Evolutionary conservation across 108 stramenopile genomes (phyloP).

Genomic region (Pseudonitzschia delicatissima): DNA sequence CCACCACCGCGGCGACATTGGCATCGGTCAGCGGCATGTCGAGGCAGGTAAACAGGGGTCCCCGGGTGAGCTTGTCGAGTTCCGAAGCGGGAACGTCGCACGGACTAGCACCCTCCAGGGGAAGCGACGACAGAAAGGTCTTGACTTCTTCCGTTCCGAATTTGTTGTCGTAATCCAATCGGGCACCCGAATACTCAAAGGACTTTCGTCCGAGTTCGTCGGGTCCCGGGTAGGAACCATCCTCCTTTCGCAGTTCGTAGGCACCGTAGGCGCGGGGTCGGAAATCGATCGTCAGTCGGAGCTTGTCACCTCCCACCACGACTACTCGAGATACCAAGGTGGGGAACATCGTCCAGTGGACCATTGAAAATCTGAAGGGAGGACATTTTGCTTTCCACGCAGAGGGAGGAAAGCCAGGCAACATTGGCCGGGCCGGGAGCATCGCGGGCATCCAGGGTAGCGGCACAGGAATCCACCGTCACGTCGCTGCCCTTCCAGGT

Average conservation of each 20-base stretch:
- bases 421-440: slow-evolving; percentile 77
- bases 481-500: slow-evolving; percentile 35
- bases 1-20: slow-evolving; percentile 55
- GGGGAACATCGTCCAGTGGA: slow-evolving; percentile 75
- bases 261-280: slow-evolving; percentile 78
- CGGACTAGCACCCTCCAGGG: slow-evolving; percentile 49
- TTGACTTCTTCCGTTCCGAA: slow-evolving; percentile 66
- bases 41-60: slow-evolving; percentile 50
- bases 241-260: slow-evolving; percentile 55
- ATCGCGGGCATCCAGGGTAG: slow-evolving; percentile 60
- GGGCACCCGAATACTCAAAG: slow-evolving; percentile 69
- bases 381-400: slow-evolving; percentile 40
- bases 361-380: slow-evolving; percentile 77
- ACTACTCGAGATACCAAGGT: slow-evolving; percentile 58
- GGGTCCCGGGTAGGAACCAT: slow-evolving; percentile 76
- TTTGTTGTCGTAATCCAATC: slow-evolving; percentile 60
- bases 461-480: slow-evolving; percentile 21
- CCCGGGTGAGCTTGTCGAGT: slow-evolving; percentile 58
- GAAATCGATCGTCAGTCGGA: slow-evolving; percentile 60
- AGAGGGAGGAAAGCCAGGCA: slow-evolving; percentile 63
- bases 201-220: slow-evolving; percentile 69
- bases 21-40: slow-evolving; percentile 59
- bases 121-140: slow-evolving; percentile 27
- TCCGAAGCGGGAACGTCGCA: slow-evolving; percentile 23
- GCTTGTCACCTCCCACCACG: slow-evolving; percentile 15